Evolutionary conservation across 352 stramenopile species (phyloP), one percentile per base, ranked within the genome.

Genomic region (Phytophthora megakarya): DNA sequence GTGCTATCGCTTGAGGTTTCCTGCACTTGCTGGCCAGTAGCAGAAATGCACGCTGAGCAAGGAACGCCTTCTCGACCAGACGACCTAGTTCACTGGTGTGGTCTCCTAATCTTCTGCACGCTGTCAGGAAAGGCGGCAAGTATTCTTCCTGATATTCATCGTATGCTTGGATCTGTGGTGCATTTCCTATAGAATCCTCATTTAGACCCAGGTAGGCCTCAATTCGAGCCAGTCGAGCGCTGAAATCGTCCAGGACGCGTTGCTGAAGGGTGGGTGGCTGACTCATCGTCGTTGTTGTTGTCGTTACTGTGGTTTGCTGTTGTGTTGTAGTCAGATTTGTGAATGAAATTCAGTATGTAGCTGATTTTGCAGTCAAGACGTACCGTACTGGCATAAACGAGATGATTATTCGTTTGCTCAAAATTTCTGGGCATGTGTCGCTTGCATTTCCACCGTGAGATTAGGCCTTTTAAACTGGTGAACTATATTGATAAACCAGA

Each of bases 1-100:
- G 73, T 61, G 86, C 89, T 43, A 80, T 76, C 43, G 78, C 46
- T 43, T 80, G 78, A 7, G 90, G 97, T 74, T 98, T 97, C 78
- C 98, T 98, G 77, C 90, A 98, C 53, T 78, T 66, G 18, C 87
- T 96, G 21, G 95, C 96, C 72, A 98, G 89, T 40, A 98, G 63
- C 54, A 99, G 70, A 66, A 98, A 97, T 42, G 78, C 78, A 45
- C 95, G 90, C 70, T 98, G 90, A 7, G 85, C 89, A 9, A 65
- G 72, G 73, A 97, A 99, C 3, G 89, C 90, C 35, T 92, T 79
- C 57, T 92, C 63, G 33, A 98, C 89, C 61, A 97, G 78, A 26
- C 84, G 75, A 15, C 82, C 95, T 23, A 97, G 86, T 49, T 84
- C 78, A 46, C 80, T 54, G n/a, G 93, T 85, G 48, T 93, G 91